Percentiles rank a stretch among this genome's conserved stretches.
Evolutionary conservation across 176 grass and related monocot species (phyloP).

Genomic region (Poa pratensis): DNA sequence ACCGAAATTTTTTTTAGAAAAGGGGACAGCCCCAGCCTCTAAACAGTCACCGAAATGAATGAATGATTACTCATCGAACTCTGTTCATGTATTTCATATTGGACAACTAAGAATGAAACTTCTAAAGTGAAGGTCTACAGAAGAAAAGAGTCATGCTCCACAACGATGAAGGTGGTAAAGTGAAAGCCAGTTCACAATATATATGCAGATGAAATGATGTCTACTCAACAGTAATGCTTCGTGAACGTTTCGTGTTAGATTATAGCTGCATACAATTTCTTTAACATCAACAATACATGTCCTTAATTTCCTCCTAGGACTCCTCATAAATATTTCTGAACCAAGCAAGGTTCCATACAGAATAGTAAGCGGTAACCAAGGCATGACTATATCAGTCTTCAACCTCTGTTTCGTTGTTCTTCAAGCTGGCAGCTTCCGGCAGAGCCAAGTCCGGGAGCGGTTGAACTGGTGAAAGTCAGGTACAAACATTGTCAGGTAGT

Average conservation of each 20-base stretch:
- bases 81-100: slow-evolving; percentile 86
- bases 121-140: slow-evolving; percentile 80
- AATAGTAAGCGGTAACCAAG: no score
- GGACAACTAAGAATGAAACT: slow-evolving; percentile 79
- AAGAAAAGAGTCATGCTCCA: slow-evolving; percentile 80
- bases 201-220: background rate
- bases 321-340: slow-evolving; percentile 27
- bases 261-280: background rate
- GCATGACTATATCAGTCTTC: no score
- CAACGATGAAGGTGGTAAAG: slow-evolving; percentile 89
- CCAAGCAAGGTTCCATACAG: background rate
- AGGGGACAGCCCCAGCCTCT: no score
- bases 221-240: background rate
- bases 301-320: background rate
- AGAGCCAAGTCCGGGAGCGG: no score
- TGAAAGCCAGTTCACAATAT: slow-evolving; percentile 21
- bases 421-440: no score
- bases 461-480: no score
- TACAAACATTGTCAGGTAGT: no score
- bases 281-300: background rate
- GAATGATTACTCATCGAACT: slow-evolving; percentile 68
- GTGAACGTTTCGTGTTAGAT: background rate
- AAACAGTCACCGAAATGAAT: slow-evolving; percentile 79
- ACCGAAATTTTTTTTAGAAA: no score
- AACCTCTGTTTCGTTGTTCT: no score